Conservation (phyloP, 2,329 filamentous ascomycete species). For the Cladosporium velox region DNA sequence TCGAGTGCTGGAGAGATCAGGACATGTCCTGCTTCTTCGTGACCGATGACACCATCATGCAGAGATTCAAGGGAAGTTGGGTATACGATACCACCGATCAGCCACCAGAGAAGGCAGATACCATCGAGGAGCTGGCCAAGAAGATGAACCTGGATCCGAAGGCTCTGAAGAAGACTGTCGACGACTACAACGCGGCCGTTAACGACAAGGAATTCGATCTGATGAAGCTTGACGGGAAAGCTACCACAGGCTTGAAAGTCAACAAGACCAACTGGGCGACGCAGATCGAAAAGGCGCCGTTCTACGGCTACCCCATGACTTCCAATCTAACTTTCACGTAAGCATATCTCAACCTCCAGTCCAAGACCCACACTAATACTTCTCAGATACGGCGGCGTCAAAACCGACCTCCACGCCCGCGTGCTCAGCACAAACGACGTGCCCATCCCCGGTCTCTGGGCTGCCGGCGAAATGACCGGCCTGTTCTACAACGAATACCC, state of each 20-base stretch:
- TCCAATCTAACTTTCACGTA: conserved; percentile 35
- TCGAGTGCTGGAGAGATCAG: conserved; percentile 45
- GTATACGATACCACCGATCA: conserved; percentile 48
- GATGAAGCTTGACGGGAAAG: conserved; percentile 46
- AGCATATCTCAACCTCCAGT: neutral
- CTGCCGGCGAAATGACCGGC: conserved; percentile 40
- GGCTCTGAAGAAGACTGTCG: conserved; percentile 42
- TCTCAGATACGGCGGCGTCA: conserved; percentile 43
- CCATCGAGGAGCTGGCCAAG: conserved; percentile 43
- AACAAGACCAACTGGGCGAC: conserved; percentile 48
- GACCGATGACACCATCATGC: conserved; percentile 45
- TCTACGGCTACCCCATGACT: conserved; percentile 41
- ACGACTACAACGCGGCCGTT: conserved; percentile 44
- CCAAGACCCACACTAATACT: conserved; percentile 2
- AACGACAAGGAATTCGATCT: conserved; percentile 45
- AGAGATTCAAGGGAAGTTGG: conserved; percentile 46
- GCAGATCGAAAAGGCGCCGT: conserved; percentile 41
- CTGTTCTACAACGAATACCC: conserved; percentile 42
- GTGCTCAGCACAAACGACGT: conserved; percentile 45
- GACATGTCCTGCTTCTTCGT: conserved; percentile 47
- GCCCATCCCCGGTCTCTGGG: conserved; percentile 42
- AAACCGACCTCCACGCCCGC: conserved; percentile 42
- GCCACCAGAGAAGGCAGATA: conserved; percentile 44
- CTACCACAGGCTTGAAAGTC: conserved; percentile 40
- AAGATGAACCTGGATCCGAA: conserved; percentile 43